A percentile compares a stretch with the other conserved stretches of the same genome.
phyloP scores from a whole-genome alignment of 495 filamentous ascomycete genomes.

The Saxophila tyrrhenica region DNA sequence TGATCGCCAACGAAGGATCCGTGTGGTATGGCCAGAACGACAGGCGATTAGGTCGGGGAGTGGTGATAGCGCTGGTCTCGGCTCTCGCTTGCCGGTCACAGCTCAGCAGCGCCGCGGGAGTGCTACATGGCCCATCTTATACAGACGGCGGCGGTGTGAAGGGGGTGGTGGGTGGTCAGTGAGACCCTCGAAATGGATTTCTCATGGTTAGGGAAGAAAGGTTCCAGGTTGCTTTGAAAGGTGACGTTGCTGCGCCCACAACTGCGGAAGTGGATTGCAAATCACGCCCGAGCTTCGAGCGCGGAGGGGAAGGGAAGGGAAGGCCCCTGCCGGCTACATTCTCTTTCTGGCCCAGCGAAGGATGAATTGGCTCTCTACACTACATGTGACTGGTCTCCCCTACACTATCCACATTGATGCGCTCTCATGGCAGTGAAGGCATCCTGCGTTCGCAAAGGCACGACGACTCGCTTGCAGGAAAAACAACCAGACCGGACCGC shows the following conservation, averaged over 20 bases:
- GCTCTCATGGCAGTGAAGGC: no score
- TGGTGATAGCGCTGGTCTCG: slow-evolving; percentile 1
- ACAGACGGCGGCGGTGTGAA: background rate
- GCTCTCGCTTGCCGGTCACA: background rate
- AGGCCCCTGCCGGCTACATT: no score
- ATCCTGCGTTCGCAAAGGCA: no score
- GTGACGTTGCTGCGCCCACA: background rate
- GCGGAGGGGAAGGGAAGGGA: no score
- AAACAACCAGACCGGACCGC: background rate
- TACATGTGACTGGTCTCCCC: no score
- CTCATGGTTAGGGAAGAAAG: no score
- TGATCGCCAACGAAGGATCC: no score
- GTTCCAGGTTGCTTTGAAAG: background rate
- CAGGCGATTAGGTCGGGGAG: background rate
- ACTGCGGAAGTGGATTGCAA: background rate
- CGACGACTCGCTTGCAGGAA: background rate
- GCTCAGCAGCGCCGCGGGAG: background rate
- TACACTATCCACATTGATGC: no score
- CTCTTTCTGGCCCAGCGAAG: no score
- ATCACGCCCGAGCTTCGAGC: no score
- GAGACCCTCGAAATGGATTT: no score
- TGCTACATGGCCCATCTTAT: background rate
- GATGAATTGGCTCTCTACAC: no score
- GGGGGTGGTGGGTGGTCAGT: background rate
- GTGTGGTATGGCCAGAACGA: background rate